Evolutionary conservation across 164 flowering plant genomes (phyloP), one percentile per base, ranked within the genome.

Genomic region (Vitis amurensis): DNA sequence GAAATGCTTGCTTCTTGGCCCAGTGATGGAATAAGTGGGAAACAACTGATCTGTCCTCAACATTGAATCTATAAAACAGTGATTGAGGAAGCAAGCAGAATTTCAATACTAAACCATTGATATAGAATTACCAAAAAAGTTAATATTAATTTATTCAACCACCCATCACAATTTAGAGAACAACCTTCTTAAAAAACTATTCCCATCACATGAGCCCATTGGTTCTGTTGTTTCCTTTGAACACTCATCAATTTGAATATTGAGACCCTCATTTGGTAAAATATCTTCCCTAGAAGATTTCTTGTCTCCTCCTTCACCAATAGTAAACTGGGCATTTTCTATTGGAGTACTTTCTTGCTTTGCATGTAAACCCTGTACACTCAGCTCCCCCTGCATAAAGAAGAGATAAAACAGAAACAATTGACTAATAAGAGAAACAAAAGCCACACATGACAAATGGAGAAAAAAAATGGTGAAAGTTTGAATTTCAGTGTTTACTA

Each of bases 1-100:
- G 87, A 84, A 94, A 94, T 64, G 99, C 97, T 71, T 84, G 79
- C 76, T 89, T 92, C 76, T 84, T 92, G 64, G 97, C 99, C 99
- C 99, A 92, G 69, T 86, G 88, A 86, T 89, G 95, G 73, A 94
- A 94, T 74, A 94, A 61, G 68, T 84, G 92, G 13, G 99, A 92
- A 67, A 92, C 85, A 74, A 79, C 67, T 71, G 83, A 83, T 80
- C 97, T 82, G 14, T 88, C 90, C 59, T 94, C 96, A 15, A 81
- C 76, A 74, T 51, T 70, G 66, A 94, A 94, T 79, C 97, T 94
- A 77, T 56, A 48, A 65, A 62, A 37, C 2, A 66, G 16, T 52
- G 48, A 61, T 50, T 59, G 11, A 56, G 58, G 37, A 59, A 71
- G 50, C 12, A 47, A 4, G 8, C 3, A 57, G 16, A 27, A 13